Conservation (phyloP, 2,329 filamentous ascomycete species). For the Fusarium sp. region DNA sequence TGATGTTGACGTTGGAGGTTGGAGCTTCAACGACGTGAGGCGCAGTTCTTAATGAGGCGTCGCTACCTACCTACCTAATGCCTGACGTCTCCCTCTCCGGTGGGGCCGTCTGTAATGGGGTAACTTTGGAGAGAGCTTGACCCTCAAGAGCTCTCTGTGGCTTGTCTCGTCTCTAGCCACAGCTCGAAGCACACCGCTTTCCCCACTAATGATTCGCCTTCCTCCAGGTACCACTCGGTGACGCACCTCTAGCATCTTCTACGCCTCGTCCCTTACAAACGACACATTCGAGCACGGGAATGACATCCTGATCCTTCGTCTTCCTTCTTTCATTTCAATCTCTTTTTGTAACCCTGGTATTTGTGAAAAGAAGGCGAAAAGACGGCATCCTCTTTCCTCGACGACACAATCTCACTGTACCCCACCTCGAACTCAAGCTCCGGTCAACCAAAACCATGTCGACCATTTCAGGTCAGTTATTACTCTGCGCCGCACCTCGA, state of each 20-base stretch:
- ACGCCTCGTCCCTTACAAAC: constrained; percentile 9
- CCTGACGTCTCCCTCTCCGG: constrained; percentile 49
- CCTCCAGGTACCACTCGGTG: constrained; percentile 50
- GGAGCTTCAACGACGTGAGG: constrained; percentile 39
- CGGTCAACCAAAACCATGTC: constrained; percentile 57
- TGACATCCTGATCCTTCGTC: neutral
- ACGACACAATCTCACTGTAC: neutral
- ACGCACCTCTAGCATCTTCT: constrained; percentile 45
- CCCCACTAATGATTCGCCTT: constrained; percentile 40
- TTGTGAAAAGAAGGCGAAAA: neutral
- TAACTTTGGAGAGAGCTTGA: constrained; percentile 22
- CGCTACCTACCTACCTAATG: constrained; percentile 2
- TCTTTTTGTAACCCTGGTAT: constrained; percentile 2
- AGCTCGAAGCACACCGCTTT: constrained; percentile 42
- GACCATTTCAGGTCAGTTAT: constrained; percentile 63
- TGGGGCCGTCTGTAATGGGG: constrained; percentile 40
- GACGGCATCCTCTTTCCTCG: neutral
- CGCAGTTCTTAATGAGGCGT: constrained; percentile 41
- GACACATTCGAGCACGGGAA: neutral
- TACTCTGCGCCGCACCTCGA: constrained; percentile 12
- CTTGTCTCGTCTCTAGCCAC: constrained; percentile 22
- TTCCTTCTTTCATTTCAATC: neutral
- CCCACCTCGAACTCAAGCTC: constrained; percentile 21
- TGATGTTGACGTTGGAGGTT: constrained; percentile 45
- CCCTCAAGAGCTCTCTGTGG: constrained; percentile 24